phyloP scores from a whole-genome alignment of 768 basidiomycete species.

The Mycena venus region DNA sequence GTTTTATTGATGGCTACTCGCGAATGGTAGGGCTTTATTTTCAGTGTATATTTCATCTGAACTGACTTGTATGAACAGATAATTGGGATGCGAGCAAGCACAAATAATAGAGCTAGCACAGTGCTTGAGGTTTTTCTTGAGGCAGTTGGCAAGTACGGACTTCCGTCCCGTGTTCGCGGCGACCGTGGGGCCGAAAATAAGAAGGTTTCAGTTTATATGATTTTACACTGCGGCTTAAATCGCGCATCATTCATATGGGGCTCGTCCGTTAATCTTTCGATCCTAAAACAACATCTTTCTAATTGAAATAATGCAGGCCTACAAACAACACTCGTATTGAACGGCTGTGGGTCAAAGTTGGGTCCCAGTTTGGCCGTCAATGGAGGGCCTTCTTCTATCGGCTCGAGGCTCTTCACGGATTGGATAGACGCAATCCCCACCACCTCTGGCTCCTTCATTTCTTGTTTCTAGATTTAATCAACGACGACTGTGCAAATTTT shows the following conservation, averaged over 20 bases:
- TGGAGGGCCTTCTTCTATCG: slow-evolving; percentile 6
- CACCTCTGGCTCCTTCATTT: neutral
- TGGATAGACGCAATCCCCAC: neutral
- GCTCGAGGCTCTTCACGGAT: neutral
- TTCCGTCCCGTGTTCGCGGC: slow-evolving; percentile 36
- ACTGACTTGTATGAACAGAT: no score
- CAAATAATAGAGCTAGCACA: slow-evolving; percentile 29
- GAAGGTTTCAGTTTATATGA: slow-evolving; percentile 42
- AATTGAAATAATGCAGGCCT: neutral
- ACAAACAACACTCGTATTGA: slow-evolving; percentile 18
- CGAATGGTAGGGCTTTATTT: slow-evolving; percentile 36
- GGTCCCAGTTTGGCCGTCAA: slow-evolving; percentile 13
- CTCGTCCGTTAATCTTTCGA: neutral
- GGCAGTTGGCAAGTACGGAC: slow-evolving; percentile 15
- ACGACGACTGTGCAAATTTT: neutral
- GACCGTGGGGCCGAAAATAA: slow-evolving; percentile 46
- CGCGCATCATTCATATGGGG: slow-evolving; percentile 28
- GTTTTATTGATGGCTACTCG: slow-evolving; percentile 46
- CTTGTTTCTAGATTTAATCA: neutral
- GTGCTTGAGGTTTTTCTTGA: slow-evolving; percentile 19
- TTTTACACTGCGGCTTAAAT: slow-evolving; percentile 34
- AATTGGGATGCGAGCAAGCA: slow-evolving; percentile 25
- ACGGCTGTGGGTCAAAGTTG: slow-evolving; percentile 27
- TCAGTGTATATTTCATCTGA: neutral
- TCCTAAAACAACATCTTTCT: neutral